Base-by-base conservation (phyloP, 495 filamentous ascomycete genomes). In the Hyphodiscus hymeniophilus region DNA sequence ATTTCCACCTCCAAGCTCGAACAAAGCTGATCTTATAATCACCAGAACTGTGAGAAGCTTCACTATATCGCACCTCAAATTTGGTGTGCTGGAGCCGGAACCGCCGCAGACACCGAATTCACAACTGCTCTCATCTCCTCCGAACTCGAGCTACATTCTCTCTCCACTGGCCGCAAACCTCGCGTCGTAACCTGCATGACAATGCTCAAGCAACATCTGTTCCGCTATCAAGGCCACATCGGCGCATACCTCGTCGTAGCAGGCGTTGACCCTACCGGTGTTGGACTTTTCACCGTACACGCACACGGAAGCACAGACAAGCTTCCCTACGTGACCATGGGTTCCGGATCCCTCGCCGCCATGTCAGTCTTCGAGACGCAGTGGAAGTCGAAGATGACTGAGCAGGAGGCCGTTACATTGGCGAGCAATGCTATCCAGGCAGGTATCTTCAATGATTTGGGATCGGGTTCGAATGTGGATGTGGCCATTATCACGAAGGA, bases 181-280 rank as follows among this genome's bases (percentile, higher is more conserved):
- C 86, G 94, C 52, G 94, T 99, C 48, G 90, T 95, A 47, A 99
- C 94, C 36, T 94, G 89, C 75, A 99, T 99, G 94, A 99, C 94
- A 11, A 85, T 99, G 74, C 84, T 99, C 41, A 99, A 99, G 75
- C 94, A 99, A 67, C 91, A 97, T 68, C 84, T 99, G 50, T 99
- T 97, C 84, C 82, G 85, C 52, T 85, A 99, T 73, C 90, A 99
- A 64, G 94, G 94, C 45, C 80, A 99, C 72, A 94, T 99, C 54
- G 94, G 94, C 50, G 94, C 94, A 34, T 99, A 99, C 69, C 81
- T 99, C 34, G 94, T 99, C 15, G 89, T 99, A 40, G 94, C 94
- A 2, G 94, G 94, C 49, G 90, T 94, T 48, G 94, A 99, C 67
- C 91, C 94, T 8, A 99, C 94, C 6, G 94, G 94, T 50, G 78